A percentile compares a stretch with the other conserved stretches of the same genome.
Evolutionary conservation across 495 filamentous ascomycete genomes (phyloP).

Genomic region (Niebla homalea): DNA sequence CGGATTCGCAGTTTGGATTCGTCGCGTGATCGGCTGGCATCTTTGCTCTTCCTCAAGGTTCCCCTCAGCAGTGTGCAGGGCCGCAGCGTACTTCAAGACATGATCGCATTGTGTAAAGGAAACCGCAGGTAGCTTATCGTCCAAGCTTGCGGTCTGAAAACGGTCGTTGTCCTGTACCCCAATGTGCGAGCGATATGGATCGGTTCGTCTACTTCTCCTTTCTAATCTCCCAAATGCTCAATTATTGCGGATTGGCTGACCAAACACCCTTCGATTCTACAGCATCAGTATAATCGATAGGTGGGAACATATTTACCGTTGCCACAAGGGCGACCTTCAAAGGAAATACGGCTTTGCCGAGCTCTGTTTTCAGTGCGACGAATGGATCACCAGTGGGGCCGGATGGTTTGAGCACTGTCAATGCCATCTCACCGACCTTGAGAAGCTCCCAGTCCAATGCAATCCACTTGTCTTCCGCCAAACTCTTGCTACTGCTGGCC

Average conservation of each 20-base stretch:
- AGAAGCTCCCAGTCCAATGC: conserved; percentile 9
- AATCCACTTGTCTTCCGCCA: conserved; percentile 6
- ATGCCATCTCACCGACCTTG: conserved; percentile 8
- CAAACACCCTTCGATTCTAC: neutral
- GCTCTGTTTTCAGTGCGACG: conserved; percentile 15
- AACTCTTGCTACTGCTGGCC: conserved; percentile 6
- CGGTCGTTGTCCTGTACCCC: neutral
- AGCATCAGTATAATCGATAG: conserved; percentile 1
- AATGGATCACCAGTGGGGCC: conserved; percentile 13
- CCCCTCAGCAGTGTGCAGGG: conserved; percentile 3
- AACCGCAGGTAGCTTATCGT: conserved; percentile 1
- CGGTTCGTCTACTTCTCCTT: conserved; percentile 5
- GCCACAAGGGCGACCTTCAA: conserved; percentile 8
- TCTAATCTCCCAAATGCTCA: conserved; percentile 1
- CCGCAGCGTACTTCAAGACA: conserved; percentile 5
- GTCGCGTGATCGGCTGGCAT: conserved; percentile 13
- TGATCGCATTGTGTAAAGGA: conserved; percentile 5
- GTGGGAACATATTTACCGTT: conserved; percentile 6
- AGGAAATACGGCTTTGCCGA: conserved; percentile 13
- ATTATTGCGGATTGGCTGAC: neutral
- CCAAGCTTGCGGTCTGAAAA: conserved; percentile 4
- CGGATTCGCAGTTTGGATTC: conserved; percentile 12
- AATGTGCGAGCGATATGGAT: conserved; percentile 1
- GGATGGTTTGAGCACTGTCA: conserved; percentile 9
- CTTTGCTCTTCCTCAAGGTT: conserved; percentile 14